Evolutionary conservation across 2,329 filamentous ascomycete genomes (phyloP), one percentile per base, ranked within the genome.

Genomic region (Incumbomyces lentus): DNA sequence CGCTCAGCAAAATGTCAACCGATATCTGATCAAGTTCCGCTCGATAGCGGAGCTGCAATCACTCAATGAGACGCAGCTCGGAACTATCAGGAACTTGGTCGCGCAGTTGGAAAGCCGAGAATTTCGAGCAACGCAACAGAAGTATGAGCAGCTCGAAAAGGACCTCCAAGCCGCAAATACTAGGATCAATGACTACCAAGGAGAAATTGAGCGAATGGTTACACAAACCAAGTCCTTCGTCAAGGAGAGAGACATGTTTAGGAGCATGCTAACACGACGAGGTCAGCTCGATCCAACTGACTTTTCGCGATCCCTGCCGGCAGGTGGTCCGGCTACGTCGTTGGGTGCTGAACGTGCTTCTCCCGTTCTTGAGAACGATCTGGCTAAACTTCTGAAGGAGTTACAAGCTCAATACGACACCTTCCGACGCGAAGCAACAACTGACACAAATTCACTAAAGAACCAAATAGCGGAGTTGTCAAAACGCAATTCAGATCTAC

Each of bases 171-270:
- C 51, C n/a, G 50, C 53, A 38, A 47, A 54, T 22, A 77, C 82
- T 44, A 81, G 87, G 54, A 74, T 93, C 18, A 75, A 82, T 54
- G 80, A 84, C 63, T 90, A 81, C 63, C 81, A 86, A 49, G 90
- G 95, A 53, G 88, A 95, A 61, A 79, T 94, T 44, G 79, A 82
- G 55, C 84, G 84, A 11, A 82, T 95, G 54, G 79, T 84, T 36
- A 80, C 84, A 26, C 86, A 89, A 48, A 85, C 88, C 53, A 86
- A 95, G 69, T 94, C 86, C 63, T 95, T 94, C 63, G 87, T 92
- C 62, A 86, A 88, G 58, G 92, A 98, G 68, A 82, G 92, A 52
- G 90, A 98, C 62, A 95, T 95, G 79, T 96, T 95, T 81, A 82
- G 90, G 17, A 87, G 89, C 44, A 89, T 96, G 71, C 76, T 95